Conservation (phyloP, 139 green algal species). For the Volvox reticuliferus region DNA sequence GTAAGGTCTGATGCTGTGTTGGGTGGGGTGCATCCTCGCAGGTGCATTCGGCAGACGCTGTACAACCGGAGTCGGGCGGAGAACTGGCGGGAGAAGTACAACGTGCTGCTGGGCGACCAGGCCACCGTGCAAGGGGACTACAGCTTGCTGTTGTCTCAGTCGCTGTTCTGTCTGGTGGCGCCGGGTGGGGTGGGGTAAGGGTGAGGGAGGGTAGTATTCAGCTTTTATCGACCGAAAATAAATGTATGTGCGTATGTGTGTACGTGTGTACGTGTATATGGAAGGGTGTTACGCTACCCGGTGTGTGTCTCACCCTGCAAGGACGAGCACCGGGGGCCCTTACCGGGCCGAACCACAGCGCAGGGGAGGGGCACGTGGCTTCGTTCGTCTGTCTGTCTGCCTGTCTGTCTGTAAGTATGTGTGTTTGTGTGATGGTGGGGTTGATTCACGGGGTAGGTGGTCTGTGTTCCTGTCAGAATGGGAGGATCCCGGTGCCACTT, state of each 20-base stretch:
- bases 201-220: not conserved
- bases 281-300: no score
- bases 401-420: no score
- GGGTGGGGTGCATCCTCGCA: not conserved
- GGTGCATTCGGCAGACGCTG: conserved; percentile 60
- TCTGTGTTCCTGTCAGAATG: no score
- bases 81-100: conserved; percentile 48
- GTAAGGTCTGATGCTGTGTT: not conserved
- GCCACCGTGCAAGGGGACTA: conserved; percentile 46
- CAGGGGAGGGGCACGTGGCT: no score
- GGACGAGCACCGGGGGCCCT: no score
- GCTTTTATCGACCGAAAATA: no score
- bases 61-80: conserved; percentile 43
- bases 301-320: no score
- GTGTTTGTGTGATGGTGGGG: not conserved
- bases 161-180: conserved; percentile 68
- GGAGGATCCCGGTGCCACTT: no score
- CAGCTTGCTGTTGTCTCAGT: conserved; percentile 46
- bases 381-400: no score
- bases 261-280: no score
- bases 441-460: not conserved
- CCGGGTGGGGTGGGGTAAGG: conserved; percentile 46
- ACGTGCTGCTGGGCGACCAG: conserved; percentile 24
- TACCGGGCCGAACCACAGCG: no score
- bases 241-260: no score